Evolutionary conservation across 805 yeast species (phyloP).

Genomic region (Yarrowia sp.): DNA sequence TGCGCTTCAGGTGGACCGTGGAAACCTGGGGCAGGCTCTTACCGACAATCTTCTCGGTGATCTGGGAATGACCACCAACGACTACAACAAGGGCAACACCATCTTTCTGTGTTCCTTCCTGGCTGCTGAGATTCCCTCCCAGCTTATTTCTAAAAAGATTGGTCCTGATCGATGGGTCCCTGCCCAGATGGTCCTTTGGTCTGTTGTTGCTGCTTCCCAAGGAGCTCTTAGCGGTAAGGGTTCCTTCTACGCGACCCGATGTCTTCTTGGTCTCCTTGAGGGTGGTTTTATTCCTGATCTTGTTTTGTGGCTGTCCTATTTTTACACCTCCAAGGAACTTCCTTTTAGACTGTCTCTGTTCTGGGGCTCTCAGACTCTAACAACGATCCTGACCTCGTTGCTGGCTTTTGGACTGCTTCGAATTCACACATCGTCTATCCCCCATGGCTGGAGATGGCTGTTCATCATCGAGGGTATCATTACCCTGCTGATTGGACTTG

Average conservation of each 20-base stretch:
- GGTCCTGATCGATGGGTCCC: slow-evolving; percentile 70
- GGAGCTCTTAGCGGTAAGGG: slow-evolving; percentile 44
- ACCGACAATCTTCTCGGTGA: slow-evolving; percentile 56
- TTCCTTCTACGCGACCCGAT: slow-evolving; percentile 50
- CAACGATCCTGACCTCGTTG: slow-evolving; percentile 48
- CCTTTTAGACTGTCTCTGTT: slow-evolving; percentile 58
- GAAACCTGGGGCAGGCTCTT: slow-evolving; percentile 55
- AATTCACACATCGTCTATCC: slow-evolving; percentile 29
- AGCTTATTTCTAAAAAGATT: slow-evolving; percentile 56
- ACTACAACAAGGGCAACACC: slow-evolving; percentile 60
- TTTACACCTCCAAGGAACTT: slow-evolving; percentile 58
- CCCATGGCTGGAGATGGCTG: slow-evolving; percentile 61
- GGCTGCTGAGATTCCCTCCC: slow-evolving; percentile 66
- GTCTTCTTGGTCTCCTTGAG: slow-evolving; percentile 54
- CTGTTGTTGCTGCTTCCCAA: slow-evolving; percentile 54
- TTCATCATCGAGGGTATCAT: slow-evolving; percentile 62
- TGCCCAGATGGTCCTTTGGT: slow-evolving; percentile 56
- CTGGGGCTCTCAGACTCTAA: slow-evolving; percentile 54
- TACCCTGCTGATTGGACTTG: slow-evolving; percentile 54
- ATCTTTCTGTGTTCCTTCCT: slow-evolving; percentile 55
- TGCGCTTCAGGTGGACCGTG: slow-evolving; percentile 58
- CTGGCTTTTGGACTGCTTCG: slow-evolving; percentile 55
- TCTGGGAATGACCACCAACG: slow-evolving; percentile 51
- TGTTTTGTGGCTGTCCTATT: slow-evolving; percentile 62
- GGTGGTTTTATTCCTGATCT: slow-evolving; percentile 71